phyloP scores from a whole-genome alignment of 768 basidiomycete genomes.

The Lyophyllum decastes region DNA sequence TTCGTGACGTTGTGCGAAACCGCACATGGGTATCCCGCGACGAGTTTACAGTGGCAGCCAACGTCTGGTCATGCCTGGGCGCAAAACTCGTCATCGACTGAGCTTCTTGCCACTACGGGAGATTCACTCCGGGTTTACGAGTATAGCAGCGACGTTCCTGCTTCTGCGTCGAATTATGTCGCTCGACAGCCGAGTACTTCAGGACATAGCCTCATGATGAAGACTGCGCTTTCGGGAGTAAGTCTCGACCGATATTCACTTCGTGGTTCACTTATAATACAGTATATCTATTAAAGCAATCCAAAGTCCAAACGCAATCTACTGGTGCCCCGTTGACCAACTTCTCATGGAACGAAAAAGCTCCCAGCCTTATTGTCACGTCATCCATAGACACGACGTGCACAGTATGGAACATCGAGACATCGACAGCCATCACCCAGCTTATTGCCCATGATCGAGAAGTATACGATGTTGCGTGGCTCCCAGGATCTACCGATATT shows the following conservation, averaged over 20 bases:
- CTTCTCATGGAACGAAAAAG: constrained; percentile 97
- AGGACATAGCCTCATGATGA: constrained; percentile 69
- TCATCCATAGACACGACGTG: constrained; percentile 99
- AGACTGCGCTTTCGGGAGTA: constrained; percentile 82
- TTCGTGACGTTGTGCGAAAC: constrained; percentile 85
- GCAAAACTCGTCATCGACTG: constrained; percentile 65
- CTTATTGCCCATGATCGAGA: constrained; percentile 96
- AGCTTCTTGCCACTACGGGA: constrained; percentile 91
- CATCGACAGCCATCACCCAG: constrained; percentile 91
- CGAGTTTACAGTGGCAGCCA: constrained; percentile 93
- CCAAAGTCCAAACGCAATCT: constrained; percentile 84
- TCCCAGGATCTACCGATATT: constrained; percentile 92
- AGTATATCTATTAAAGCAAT: constrained; percentile 53
- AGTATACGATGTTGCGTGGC: constrained; percentile 98
- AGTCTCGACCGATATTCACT: constrained; percentile 28
- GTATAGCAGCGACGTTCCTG: constrained; percentile 67
- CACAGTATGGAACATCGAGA: constrained; percentile 98
- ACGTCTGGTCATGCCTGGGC: constrained; percentile 66
- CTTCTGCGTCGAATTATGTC: constrained; percentile 63
- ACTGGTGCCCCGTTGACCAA: constrained; percentile 91
- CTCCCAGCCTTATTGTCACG: constrained; percentile 90
- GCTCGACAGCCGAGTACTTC: constrained; percentile 59
- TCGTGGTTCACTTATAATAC: constrained; percentile 1
- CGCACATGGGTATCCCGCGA: constrained; percentile 90
- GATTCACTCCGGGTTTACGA: constrained; percentile 95